These are phyloP conservation scores for Cutaneotrichosporon sp. DNA, from an alignment of 1,284 basidiomycete species.

Conservation along the genomic window DNA sequence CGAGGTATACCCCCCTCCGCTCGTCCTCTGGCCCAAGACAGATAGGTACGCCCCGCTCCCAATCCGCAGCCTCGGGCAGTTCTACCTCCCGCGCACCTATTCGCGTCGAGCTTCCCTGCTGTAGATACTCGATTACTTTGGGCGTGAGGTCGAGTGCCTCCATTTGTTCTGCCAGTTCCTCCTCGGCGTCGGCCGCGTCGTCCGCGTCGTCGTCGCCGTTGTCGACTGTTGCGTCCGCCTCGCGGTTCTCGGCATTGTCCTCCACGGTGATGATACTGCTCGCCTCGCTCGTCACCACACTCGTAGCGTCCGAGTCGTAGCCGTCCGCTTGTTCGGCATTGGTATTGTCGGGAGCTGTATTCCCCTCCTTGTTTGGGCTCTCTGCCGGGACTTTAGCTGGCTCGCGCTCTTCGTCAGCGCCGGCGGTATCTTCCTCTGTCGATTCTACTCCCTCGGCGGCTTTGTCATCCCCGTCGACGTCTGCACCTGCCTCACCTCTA, in stretches of 20 bases:
- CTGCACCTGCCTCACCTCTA: slow-evolving; percentile 33
- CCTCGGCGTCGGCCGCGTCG: slow-evolving; percentile 4
- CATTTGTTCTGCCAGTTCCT: too few species aligned
- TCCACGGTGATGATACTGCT: too few species aligned
- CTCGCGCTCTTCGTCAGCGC: background rate
- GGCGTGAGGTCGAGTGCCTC: slow-evolving; percentile 14
- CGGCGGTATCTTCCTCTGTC: slow-evolving; percentile 4
- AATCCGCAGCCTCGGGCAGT: slow-evolving; percentile 22
- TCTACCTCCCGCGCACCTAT: slow-evolving; percentile 51
- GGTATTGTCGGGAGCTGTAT: background rate
- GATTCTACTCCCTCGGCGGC: slow-evolving; percentile 7
- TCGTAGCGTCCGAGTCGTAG: background rate
- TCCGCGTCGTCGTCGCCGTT: slow-evolving; percentile 17
- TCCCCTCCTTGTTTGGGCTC: slow-evolving; percentile 10
- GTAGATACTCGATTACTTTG: slow-evolving; percentile 63
- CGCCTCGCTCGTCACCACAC: too few species aligned
- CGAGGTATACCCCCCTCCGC: slow-evolving; percentile 58
- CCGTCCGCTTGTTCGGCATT: too few species aligned
- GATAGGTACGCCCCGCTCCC: slow-evolving; percentile 9
- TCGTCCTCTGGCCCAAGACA: slow-evolving; percentile 54
- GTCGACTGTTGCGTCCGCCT: background rate
- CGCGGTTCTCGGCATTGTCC: background rate
- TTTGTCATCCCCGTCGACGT: slow-evolving; percentile 15
- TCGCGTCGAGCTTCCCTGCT: slow-evolving; percentile 63
- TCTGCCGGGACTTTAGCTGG: too few species aligned